Evolutionary conservation across 176 grass and related monocot genomes (phyloP).

Genomic region (Urochloa ruziziensis): DNA sequence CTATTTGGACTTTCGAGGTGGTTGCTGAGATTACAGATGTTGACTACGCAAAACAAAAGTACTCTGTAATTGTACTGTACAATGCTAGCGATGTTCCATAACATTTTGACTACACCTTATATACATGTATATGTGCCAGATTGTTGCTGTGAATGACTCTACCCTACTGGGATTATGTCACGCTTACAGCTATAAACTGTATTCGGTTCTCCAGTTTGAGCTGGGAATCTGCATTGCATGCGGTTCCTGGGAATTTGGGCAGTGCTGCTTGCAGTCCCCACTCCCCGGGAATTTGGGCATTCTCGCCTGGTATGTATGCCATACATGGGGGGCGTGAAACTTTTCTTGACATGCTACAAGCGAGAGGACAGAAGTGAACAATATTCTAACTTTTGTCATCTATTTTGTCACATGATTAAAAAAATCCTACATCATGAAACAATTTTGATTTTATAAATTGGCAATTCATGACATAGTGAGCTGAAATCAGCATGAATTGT

Average conservation of each 20-base stretch:
- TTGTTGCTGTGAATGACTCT: neutral
- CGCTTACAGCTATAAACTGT: neutral
- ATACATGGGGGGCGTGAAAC: neutral
- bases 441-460: neutral
- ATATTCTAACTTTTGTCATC: neutral
- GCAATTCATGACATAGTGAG: neutral
- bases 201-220: neutral
- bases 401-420: neutral
- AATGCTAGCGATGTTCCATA: neutral
- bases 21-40: neutral
- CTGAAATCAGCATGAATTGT: neutral
- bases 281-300: neutral
- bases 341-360: neutral
- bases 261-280: neutral
- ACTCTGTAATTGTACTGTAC: neutral
- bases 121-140: neutral
- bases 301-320: neutral
- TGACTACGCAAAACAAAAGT: neutral
- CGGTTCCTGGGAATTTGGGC: neutral
- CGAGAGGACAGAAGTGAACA: neutral
- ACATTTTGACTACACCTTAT: neutral
- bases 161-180: neutral
- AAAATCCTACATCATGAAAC: neutral
- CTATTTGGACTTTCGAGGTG: neutral
- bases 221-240: neutral